Evolutionary conservation across 2,329 filamentous ascomycete species (phyloP), one percentile per base, ranked within the genome.

Genomic region (Monosporascus sp.): DNA sequence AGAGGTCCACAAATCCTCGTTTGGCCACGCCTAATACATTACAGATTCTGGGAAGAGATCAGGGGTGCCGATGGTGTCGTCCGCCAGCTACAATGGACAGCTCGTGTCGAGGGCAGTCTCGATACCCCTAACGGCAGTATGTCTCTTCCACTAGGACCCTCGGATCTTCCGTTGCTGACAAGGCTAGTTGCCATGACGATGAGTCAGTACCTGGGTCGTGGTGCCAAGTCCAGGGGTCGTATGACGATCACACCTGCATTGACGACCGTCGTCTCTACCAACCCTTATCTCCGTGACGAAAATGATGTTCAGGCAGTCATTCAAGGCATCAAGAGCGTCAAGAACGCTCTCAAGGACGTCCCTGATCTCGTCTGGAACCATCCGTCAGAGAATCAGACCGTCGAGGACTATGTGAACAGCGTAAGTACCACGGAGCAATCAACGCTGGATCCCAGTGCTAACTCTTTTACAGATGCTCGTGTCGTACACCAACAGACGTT

Each of bases 51-150:
- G 75, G 82, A 85, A 56, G 77, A 83, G 55, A 77, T 85, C 62
- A 70, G 66, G 35, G 77, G 77, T 25, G 68, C 69, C 2, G 84
- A 89, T 59, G 82, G 82, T 25, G 78, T 84, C 52, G 76, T 79
- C 8, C 77, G 84, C 47, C 81, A 85, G 60, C 71, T 87, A 18
- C 84, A 88, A 64, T 88, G 81, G 75, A 87, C 84, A 9, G 78
- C 83, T 44, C 78, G 84, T 58, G 82, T 86, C 25, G 83, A 87
- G 57, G 79, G 76, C 27, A 77, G 78, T 39, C 72, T 76, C 46
- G 76, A 73, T 50, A 59, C 60, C 20, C 53, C 50, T 1, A 63
- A 66, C 41, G 64, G 59, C 39, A 59, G 68, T 70, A 63, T 57
- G 68, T 67, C 6, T 15, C 35, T 7, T 3, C 2, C 6, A 25